These are phyloP conservation scores for Vaucheria bursata DNA, from an alignment of 352 stramenopile genomes.

Conservation along the genomic window DNA sequence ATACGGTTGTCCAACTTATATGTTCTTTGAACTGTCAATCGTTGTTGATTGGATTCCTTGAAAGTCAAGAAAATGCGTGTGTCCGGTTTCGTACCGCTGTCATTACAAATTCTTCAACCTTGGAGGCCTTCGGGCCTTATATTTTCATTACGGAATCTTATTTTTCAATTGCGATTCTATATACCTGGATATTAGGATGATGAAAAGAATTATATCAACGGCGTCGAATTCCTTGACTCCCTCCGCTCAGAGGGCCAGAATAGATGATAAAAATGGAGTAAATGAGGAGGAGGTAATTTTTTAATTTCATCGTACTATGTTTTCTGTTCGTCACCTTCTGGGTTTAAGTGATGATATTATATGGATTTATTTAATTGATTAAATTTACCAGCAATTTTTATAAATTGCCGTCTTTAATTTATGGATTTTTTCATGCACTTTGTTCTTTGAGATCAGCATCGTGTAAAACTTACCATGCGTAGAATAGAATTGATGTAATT, in stretches of 20 bases:
- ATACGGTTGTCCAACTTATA: no score
- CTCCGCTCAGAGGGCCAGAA: background rate
- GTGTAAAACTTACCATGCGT: background rate
- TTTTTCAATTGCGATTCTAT: no score
- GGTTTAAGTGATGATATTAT: background rate
- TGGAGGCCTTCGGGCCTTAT: no score
- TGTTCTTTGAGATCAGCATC: background rate
- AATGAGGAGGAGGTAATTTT: background rate
- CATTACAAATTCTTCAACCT: no score
- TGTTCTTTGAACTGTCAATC: no score
- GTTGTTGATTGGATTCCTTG: no score
- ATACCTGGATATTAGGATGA: background rate
- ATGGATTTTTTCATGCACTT: no score
- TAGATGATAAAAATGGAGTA: background rate
- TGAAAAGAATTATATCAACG: background rate
- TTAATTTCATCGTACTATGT: background rate
- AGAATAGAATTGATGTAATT: no score
- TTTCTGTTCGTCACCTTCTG: background rate
- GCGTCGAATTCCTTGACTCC: background rate
- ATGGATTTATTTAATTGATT: background rate
- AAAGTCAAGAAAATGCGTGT: no score
- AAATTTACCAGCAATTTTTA: background rate
- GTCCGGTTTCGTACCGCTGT: no score
- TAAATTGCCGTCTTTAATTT: background rate
- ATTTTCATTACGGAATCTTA: no score